Base-by-base conservation (phyloP, 768 basidiomycete genomes). In the Tubosaeta brunneosetosa region DNA sequence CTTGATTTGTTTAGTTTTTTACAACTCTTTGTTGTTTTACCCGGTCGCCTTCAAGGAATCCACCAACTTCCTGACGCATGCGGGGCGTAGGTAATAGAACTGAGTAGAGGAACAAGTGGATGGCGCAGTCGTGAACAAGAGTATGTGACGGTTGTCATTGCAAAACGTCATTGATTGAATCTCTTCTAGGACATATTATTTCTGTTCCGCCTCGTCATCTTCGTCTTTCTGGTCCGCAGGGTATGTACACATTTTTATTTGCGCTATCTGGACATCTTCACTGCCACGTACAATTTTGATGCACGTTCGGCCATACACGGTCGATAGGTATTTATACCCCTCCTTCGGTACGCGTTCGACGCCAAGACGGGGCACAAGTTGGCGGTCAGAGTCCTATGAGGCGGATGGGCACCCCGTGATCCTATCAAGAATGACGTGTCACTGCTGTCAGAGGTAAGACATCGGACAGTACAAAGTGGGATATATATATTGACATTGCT, bases 251-350 rank as follows among this genome's bases (percentile, higher is more conserved):
- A 1, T n/a, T 75, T 83, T 68, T 79, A 16, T 75, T 87, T 57
- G 69, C 76, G 26, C 56, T 88, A 9, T 83, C 84, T 1, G 73
- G 84, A 85, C 1, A 59, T 91, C 3, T 83, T 92, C 56, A 75
- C 84, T 3, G 82, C n/a, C n/a, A n/a, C 85, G 5, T 95, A 95
- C 64, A 94, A 94, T 69, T 78, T 88, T 52, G 94, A 97, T 69
- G 84, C 88, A 13, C 83, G 91, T 29, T 91, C 92, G 1, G 83
- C 87, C 2, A 69, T 94, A n/a, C 94, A 97, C n/a, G n/a, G n/a
- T 64, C 80, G 88, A 51, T 91, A 93, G 68, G 70, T 97, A 25
- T 61, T 91, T 51, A 85, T n/a, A 6, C 97, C 97, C 1, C 59
- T 86, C 26, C 62, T 95, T 26, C 74, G 93, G 49, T 73, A 82